A percentile compares a stretch with the other conserved stretches of the same genome.
Conservation (phyloP, 208 protist species). For the Tritrichomonas musculus region DNA sequence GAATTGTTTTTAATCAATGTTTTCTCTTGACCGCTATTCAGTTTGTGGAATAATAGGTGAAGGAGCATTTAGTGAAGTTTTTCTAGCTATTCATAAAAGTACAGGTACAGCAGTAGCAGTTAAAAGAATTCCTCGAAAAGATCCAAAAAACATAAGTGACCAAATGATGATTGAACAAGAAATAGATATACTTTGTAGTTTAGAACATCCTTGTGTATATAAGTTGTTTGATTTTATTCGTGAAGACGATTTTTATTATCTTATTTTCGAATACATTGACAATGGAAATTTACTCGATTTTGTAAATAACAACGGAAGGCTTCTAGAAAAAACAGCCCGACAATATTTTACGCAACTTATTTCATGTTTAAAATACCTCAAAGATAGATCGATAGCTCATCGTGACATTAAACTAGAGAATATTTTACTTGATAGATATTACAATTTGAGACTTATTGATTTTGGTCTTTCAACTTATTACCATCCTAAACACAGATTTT, state of each 20-base stretch:
- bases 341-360: neutral
- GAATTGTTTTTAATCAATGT: too few species aligned
- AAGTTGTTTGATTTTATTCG: neutral
- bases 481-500: too few species aligned
- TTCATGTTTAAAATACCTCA: neutral
- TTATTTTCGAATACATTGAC: neutral
- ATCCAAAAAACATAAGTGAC: neutral
- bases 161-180: neutral
- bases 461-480: neutral
- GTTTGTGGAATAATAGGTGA: neutral
- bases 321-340: neutral
- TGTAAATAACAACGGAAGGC: neutral
- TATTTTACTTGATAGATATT: neutral
- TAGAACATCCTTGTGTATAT: neutral
- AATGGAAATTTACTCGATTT: neutral
- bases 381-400: neutral
- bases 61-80: neutral
- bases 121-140: neutral
- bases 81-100: neutral
- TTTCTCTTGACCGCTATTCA: neutral
- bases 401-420: conserved; percentile 13
- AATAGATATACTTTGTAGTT: neutral
- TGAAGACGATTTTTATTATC: neutral
- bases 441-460: neutral
- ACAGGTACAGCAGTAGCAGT: neutral